phyloP scores from a whole-genome alignment of 306 rosid species.

The Carpinus fangiana region DNA sequence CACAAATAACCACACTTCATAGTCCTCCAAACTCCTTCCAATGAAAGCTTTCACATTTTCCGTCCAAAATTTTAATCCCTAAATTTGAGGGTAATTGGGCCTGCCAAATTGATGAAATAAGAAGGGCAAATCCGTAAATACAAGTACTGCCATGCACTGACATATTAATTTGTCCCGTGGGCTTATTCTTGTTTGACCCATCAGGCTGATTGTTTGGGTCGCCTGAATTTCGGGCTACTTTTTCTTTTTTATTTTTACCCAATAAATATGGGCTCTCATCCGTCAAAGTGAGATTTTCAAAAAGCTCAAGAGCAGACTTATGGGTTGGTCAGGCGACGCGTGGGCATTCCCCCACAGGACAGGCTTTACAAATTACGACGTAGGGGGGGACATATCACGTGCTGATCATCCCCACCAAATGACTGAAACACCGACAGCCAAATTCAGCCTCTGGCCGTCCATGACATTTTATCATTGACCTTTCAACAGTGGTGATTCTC shows the following conservation, averaged over 20 bases:
- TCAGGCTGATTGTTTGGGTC: neutral
- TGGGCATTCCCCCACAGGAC: neutral
- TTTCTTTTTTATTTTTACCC: too few relatives aligned
- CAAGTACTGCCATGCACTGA: too few relatives aligned
- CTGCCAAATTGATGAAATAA: too few relatives aligned
- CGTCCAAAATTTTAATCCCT: too few relatives aligned
- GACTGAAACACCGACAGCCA: neutral
- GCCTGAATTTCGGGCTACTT: neutral
- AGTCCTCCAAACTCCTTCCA: too few relatives aligned
- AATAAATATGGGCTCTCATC: neutral
- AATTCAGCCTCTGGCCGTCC: neutral
- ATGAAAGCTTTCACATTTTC: too few relatives aligned
- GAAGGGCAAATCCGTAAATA: too few relatives aligned
- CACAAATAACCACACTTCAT: too few relatives aligned
- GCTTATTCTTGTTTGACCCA: neutral
- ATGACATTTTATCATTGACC: neutral
- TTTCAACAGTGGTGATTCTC: neutral
- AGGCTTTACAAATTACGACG: neutral
- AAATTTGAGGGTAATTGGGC: too few relatives aligned
- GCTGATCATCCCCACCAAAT: neutral
- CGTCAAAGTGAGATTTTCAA: neutral
- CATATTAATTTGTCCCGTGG: too few relatives aligned
- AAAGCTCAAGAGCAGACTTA: neutral
- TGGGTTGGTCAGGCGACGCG: neutral
- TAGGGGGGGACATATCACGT: neutral